Base-by-base conservation (phyloP, 169 alveolate genomes). In the Eimeria tenella region DNA sequence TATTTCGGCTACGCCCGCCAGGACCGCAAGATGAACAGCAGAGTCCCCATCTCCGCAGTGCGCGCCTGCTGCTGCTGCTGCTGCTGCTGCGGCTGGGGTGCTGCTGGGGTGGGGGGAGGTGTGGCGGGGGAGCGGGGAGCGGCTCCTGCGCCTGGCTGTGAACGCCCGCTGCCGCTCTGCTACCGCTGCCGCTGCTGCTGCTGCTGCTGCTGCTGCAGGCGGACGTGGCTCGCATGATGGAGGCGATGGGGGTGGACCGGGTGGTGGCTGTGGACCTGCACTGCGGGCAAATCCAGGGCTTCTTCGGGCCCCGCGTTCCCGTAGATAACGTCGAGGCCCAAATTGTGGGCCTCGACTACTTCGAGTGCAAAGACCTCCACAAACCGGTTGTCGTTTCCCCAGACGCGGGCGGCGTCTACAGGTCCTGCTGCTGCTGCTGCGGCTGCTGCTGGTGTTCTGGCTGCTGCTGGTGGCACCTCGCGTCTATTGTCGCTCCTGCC, bases 1-100 rank as follows among this genome's bases (percentile, higher is more conserved):
- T 99, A 99, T 89, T 98, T 98, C 96, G 99, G 99, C 4, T 99
- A 99, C 94, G 98, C 99, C 49, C 95, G 99, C 81, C 96, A 94
- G 53, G 99, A 98, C 95, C 93, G 99, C 73, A 98, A 97, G 95
- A 84, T 96, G 93, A 93, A 96, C 63, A 91, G 96, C 21, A 96
- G 99, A 31, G 99, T 98, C 9, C 99, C 99, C 62, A 98, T 98
- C 60, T 98, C 99, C 25, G 99, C 99, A 63, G 99, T 97, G 50
- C 63, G 96, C 21, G n/a, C n/a, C n/a, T n/a, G n/a, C n/a, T n/a
- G n/a, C n/a, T n/a, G n/a, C n/a, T n/a, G n/a, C n/a, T n/a, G n/a
- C n/a, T n/a, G n/a, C n/a, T n/a, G n/a, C n/a, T n/a, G n/a, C n/a
- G n/a, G n/a, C n/a, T n/a, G n/a, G n/a, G n/a, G n/a, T n/a, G n/a